These are phyloP conservation scores for Pistacia atlantica DNA, from an alignment of 345 rosid species.

Conservation along the genomic window DNA sequence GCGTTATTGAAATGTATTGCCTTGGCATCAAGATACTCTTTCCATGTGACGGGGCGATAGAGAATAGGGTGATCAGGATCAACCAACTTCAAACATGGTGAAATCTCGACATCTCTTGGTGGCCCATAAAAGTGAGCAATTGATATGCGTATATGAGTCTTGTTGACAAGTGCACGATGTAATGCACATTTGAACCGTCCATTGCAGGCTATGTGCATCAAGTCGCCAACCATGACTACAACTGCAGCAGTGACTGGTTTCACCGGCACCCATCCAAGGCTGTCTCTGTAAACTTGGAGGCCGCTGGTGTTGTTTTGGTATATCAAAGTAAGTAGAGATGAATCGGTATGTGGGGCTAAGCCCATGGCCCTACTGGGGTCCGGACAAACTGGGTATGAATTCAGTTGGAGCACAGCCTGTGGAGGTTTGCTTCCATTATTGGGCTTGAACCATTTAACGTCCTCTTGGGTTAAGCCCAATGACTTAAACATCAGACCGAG, in stretches of 20 bases:
- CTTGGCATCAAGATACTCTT: slow-evolving; percentile 50
- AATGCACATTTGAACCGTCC: slow-evolving; percentile 43
- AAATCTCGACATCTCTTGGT: slow-evolving; percentile 32
- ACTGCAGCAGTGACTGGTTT: slow-evolving; percentile 36
- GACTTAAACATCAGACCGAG: slow-evolving; percentile 39
- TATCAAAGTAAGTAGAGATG: slow-evolving; percentile 46
- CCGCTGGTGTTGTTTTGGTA: slow-evolving; percentile 42
- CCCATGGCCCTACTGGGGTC: slow-evolving; percentile 55
- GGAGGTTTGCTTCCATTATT: slow-evolving; percentile 14
- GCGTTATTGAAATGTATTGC: slow-evolving; percentile 42
- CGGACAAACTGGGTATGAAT: slow-evolving; percentile 61
- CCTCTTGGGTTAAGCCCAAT: slow-evolving; percentile 44
- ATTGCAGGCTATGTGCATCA: slow-evolving; percentile 47
- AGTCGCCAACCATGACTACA: slow-evolving; percentile 46
- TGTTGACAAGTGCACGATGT: slow-evolving; percentile 51
- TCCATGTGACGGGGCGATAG: slow-evolving; percentile 44
- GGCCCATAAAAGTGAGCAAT: slow-evolving; percentile 49
- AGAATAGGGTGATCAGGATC: slow-evolving; percentile 43
- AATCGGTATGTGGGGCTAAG: slow-evolving; percentile 54
- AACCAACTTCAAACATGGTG: slow-evolving; percentile 29
- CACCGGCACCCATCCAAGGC: slow-evolving; percentile 44
- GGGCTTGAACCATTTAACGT: slow-evolving; percentile 35
- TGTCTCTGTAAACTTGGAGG: slow-evolving; percentile 34
- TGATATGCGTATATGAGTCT: slow-evolving; percentile 44
- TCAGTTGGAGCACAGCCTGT: slow-evolving; percentile 44